Evolutionary conservation across 2,329 filamentous ascomycete genomes (phyloP).

Genomic region (Leptosphaerulina australis): DNA sequence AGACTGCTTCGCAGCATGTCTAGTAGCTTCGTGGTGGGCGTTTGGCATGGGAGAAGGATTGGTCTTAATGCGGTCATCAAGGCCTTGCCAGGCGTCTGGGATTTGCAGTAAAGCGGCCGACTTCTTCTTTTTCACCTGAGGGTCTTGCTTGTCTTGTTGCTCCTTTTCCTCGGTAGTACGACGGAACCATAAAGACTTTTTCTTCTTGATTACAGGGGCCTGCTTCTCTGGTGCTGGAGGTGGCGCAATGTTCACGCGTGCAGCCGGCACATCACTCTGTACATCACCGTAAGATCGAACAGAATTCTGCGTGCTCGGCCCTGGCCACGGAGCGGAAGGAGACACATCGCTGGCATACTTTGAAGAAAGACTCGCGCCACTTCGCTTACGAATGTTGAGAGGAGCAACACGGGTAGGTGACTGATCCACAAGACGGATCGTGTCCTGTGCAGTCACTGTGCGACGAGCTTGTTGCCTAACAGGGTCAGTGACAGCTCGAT

Average conservation of each 20-base stretch:
- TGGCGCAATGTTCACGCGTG: constrained; percentile 17
- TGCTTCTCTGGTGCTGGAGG: constrained; percentile 33
- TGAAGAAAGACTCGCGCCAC: constrained; percentile 41
- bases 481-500: constrained; percentile 55
- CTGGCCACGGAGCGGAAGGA: constrained; percentile 24
- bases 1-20: constrained; percentile 31
- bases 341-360: constrained; percentile 20
- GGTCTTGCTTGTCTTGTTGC: constrained; percentile 33
- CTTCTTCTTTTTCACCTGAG: constrained; percentile 36
- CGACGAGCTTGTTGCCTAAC: constrained; percentile 37
- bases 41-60: constrained; percentile 9
- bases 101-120: constrained; percentile 37
- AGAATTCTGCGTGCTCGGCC: constrained; percentile 16
- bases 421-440: constrained; percentile 63
- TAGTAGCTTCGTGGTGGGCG: constrained; percentile 13
- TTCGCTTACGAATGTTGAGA: constrained; percentile 61
- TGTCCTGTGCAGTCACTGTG: constrained; percentile 47
- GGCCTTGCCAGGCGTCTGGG: constrained; percentile 44
- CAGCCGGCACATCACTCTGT: constrained; percentile 29
- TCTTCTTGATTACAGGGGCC: constrained; percentile 47
- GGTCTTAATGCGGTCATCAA: constrained; percentile 45
- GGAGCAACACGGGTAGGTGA: constrained; percentile 60
- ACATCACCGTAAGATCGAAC: constrained; percentile 30
- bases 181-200: constrained; percentile 56
- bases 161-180: constrained; percentile 44